Evolutionary conservation across 345 rosid species (phyloP).

Genomic region (Firmiana major): DNA sequence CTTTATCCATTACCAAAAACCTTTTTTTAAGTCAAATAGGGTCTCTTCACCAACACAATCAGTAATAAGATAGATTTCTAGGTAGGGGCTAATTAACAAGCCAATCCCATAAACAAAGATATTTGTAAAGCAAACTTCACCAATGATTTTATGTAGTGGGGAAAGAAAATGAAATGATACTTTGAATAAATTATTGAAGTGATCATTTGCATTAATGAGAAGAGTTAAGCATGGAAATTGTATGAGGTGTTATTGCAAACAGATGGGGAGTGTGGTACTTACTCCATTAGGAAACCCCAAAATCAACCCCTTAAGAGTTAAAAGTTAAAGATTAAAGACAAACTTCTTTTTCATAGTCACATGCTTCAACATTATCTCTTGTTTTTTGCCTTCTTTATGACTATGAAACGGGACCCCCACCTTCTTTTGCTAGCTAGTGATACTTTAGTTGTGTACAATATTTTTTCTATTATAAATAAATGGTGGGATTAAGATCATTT

Average conservation of each 20-base stretch:
- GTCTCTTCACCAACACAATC: constrained; percentile 1
- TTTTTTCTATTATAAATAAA: not conserved
- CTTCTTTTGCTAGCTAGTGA: not conserved
- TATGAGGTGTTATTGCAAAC: not conserved
- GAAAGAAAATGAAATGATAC: constrained; percentile 6
- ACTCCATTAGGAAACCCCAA: constrained; percentile 3
- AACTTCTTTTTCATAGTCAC: not conserved
- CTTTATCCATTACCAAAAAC: not conserved
- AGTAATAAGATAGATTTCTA: not conserved
- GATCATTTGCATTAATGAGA: not conserved
- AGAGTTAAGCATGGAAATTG: not conserved
- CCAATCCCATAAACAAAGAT: constrained; percentile 10
- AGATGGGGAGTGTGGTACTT: not conserved
- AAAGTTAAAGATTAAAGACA: not conserved
- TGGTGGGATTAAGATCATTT: not conserved
- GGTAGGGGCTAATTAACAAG: constrained; percentile 3
- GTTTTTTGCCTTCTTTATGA: not conserved
- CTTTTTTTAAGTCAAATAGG: not conserved
- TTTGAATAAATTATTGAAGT: constrained; percentile 13
- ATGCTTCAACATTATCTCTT: not conserved
- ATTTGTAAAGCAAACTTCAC: constrained; percentile 28
- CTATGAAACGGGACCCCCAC: not conserved
- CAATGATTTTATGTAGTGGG: not conserved
- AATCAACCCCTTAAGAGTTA: not conserved
- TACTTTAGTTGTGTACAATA: not conserved